These are phyloP conservation scores for Rubroboletus satanas DNA, from an alignment of 768 basidiomycete genomes.

Conservation along the genomic window DNA sequence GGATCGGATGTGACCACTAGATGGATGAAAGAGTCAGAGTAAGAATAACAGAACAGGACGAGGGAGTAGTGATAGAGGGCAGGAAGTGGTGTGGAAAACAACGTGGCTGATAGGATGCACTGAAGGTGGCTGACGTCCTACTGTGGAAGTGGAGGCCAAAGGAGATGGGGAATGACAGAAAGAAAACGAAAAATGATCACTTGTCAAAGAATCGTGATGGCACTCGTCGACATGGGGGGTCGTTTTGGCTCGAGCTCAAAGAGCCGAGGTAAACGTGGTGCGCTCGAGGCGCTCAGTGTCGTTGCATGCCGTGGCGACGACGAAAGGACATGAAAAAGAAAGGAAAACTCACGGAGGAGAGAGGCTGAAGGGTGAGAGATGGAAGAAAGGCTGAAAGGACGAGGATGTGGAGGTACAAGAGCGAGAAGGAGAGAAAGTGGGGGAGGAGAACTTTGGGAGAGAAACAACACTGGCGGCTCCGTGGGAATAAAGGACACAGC, in stretches of 20 bases:
- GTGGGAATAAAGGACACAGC: conserved; percentile 33
- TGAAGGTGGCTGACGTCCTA: conserved; percentile 36
- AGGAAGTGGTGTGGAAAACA: conserved; percentile 31
- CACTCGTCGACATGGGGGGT: not conserved
- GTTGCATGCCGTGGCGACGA: conserved; percentile 11
- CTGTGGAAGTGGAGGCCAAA: conserved; percentile 3
- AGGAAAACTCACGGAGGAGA: conserved; percentile 24
- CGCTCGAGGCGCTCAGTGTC: conserved; percentile 25
- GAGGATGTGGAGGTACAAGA: conserved; percentile 25
- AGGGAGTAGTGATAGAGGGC: conserved; percentile 20
- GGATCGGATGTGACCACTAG: conserved; percentile 12
- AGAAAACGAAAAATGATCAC: not conserved
- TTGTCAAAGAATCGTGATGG: conserved; percentile 3
- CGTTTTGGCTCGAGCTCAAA: conserved; percentile 4
- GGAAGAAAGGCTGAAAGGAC: conserved; percentile 16
- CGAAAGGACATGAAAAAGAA: not conserved
- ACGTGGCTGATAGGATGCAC: conserved; percentile 29
- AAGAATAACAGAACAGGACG: conserved; percentile 12
- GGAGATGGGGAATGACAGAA: not conserved
- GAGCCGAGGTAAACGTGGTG: conserved; percentile 25
- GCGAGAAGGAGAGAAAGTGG: conserved; percentile 30
- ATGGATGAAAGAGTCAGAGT: conserved; percentile 6
- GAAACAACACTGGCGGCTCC: conserved; percentile 43
- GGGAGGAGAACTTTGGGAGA: conserved; percentile 34
- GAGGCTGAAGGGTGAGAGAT: conserved; percentile 2